A percentile compares a stretch with the other conserved stretches of the same genome.
Evolutionary conservation across 2,329 filamentous ascomycete genomes (phyloP).

Genomic region (Sclerotinia trifoliorum): DNA sequence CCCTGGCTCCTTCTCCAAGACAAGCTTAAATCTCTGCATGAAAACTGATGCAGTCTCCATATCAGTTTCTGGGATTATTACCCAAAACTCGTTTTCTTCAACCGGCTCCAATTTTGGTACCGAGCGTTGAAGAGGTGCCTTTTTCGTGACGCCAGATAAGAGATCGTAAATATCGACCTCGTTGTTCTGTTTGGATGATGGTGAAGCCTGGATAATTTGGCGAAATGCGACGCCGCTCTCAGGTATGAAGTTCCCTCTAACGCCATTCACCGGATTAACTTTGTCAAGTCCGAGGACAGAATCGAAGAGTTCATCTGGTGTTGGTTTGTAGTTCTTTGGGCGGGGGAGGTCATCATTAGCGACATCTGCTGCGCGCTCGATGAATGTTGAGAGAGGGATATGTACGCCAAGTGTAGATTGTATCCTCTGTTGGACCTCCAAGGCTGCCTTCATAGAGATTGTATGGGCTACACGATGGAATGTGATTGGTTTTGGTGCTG

Average conservation of each 20-base stretch:
- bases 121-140: slow-evolving; percentile 29
- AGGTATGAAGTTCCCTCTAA: slow-evolving; percentile 66
- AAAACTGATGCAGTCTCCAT: slow-evolving; percentile 79
- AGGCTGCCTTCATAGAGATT: slow-evolving; percentile 74
- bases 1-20: slow-evolving; percentile 78
- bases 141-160: slow-evolving; percentile 53
- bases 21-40: slow-evolving; percentile 79
- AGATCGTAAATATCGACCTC: slow-evolving; percentile 81
- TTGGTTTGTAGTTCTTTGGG: slow-evolving; percentile 61
- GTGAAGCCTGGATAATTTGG: slow-evolving; percentile 35
- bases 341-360: slow-evolving; percentile 84
- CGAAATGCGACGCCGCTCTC: slow-evolving; percentile 59
- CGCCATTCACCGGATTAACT: slow-evolving; percentile 49
- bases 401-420: slow-evolving; percentile 74
- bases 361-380: slow-evolving; percentile 77
- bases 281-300: slow-evolving; percentile 72
- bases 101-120: slow-evolving; percentile 45
- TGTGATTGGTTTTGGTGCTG: slow-evolving; percentile 45
- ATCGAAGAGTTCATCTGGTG: slow-evolving; percentile 83
- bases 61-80: slow-evolving; percentile 76
- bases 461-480: slow-evolving; percentile 66
- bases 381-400: slow-evolving; percentile 81
- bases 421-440: slow-evolving; percentile 78
- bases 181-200: slow-evolving; percentile 41
- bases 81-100: slow-evolving; percentile 74